Conservation (phyloP, 768 basidiomycete species). For the Cystobasidiopsis lactophilus region DNA sequence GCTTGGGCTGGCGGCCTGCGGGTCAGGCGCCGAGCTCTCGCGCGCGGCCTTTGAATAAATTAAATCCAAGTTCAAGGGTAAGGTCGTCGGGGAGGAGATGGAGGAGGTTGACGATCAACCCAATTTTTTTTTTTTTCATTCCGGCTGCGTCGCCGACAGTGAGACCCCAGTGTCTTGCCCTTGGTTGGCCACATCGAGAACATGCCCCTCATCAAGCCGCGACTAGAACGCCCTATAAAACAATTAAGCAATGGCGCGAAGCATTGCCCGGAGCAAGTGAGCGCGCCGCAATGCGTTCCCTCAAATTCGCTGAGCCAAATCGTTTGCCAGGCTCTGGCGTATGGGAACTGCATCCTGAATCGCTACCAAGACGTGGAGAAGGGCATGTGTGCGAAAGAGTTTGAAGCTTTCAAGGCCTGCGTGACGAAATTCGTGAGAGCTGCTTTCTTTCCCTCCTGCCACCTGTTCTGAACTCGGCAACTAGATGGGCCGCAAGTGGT, state of each 20-base stretch:
- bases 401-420: constrained; percentile 60
- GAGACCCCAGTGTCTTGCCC: too few species aligned
- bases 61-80: too few species aligned
- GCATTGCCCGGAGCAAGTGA: neutral
- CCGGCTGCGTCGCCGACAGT: too few species aligned
- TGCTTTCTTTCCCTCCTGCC: neutral
- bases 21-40: too few species aligned
- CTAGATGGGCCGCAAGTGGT: constrained; percentile 6
- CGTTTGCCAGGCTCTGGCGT: constrained; percentile 40
- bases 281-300: neutral
- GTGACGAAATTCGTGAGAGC: constrained; percentile 47
- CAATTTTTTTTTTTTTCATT: too few species aligned
- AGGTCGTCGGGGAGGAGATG: too few species aligned
- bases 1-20: too few species aligned
- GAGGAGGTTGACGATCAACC: too few species aligned
- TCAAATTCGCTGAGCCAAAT: neutral
- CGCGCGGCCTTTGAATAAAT: too few species aligned
- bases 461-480: neutral
- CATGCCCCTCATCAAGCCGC: too few species aligned
- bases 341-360: constrained; percentile 70
- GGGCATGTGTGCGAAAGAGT: constrained; percentile 66
- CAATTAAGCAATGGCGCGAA: neutral
- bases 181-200: too few species aligned
- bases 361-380: constrained; percentile 64
- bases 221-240: too few species aligned